Evolutionary conservation across 768 basidiomycete genomes (phyloP).

Genomic region (Scleroderma citrinum): DNA sequence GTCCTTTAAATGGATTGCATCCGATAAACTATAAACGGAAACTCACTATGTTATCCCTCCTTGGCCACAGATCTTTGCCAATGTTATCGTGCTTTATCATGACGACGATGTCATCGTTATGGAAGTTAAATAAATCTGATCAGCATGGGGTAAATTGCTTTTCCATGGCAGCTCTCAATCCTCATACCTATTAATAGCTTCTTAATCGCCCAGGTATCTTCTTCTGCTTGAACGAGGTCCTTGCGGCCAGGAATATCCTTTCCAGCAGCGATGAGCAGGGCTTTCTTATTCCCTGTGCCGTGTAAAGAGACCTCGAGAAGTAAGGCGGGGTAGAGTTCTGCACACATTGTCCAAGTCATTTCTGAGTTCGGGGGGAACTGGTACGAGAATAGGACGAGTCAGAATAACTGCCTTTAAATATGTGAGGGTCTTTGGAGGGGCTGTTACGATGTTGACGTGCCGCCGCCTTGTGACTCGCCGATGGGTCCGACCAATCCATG

Average conservation of each 20-base stretch:
- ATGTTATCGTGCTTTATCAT: constrained; percentile 36
- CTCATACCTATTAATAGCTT: constrained; percentile 18
- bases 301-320: background rate
- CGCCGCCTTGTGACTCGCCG: no score
- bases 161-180: background rate
- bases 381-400: no score
- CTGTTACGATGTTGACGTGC: no score
- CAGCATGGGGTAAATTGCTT: background rate
- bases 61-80: constrained; percentile 32
- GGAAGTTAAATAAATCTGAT: constrained; percentile 35
- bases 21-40: background rate
- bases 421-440: no score
- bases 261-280: constrained; percentile 20
- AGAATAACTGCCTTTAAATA: no score
- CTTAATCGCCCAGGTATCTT: constrained; percentile 11
- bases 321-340: no score
- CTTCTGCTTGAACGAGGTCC: constrained; percentile 11
- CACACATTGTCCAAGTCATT: no score
- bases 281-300: constrained; percentile 10
- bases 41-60: constrained; percentile 40
- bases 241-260: background rate
- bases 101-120: constrained; percentile 33
- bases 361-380: no score
- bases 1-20: background rate
- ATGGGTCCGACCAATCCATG: no score